These are phyloP conservation scores for Wickerhamiella azyma DNA, from an alignment of 805 yeast genomes.

Conservation along the genomic window DNA sequence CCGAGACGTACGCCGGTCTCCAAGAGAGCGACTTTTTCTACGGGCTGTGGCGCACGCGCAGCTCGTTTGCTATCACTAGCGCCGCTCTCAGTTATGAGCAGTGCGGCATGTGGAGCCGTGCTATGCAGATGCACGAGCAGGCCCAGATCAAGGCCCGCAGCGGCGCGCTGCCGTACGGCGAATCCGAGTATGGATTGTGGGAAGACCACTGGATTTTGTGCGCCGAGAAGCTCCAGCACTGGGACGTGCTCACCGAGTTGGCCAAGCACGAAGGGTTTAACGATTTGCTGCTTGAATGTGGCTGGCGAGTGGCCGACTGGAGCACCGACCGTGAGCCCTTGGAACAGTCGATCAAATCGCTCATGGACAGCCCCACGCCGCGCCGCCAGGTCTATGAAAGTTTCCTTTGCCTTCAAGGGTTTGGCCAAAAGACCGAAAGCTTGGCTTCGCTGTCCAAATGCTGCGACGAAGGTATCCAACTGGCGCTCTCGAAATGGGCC, in stretches of 20 bases:
- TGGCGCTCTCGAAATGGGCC: conserved; percentile 86
- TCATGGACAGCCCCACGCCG: conserved; percentile 98
- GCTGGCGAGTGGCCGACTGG: conserved; percentile 99
- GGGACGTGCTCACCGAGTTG: conserved; percentile 93
- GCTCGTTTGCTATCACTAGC: conserved; percentile 85
- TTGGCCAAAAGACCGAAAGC: conserved; percentile 78
- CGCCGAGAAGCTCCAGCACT: conserved; percentile 92
- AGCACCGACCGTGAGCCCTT: conserved; percentile 85
- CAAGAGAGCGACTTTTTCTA: conserved; percentile 96
- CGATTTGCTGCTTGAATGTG: conserved; percentile 89
- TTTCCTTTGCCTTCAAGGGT: conserved; percentile 81
- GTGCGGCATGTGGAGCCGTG: conserved; percentile 87
- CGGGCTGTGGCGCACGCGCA: conserved; percentile 94
- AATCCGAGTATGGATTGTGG: conserved; percentile 90
- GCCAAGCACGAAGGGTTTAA: conserved; percentile 98
- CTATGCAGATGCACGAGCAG: conserved; percentile 83
- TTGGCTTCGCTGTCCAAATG: conserved; percentile 70
- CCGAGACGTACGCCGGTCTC: conserved; percentile 74
- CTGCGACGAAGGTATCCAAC: conserved; percentile 93
- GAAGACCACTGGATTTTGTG: conserved; percentile 97
- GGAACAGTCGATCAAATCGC: conserved; percentile 86
- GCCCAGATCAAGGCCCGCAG: conserved; percentile 95
- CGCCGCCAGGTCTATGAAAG: conserved; percentile 93
- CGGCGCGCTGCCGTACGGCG: conserved; percentile 90
- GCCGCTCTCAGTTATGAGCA: conserved; percentile 91